Base-by-base conservation (phyloP, 1,139 yeast species). In the Suhomyces wounanorum region DNA sequence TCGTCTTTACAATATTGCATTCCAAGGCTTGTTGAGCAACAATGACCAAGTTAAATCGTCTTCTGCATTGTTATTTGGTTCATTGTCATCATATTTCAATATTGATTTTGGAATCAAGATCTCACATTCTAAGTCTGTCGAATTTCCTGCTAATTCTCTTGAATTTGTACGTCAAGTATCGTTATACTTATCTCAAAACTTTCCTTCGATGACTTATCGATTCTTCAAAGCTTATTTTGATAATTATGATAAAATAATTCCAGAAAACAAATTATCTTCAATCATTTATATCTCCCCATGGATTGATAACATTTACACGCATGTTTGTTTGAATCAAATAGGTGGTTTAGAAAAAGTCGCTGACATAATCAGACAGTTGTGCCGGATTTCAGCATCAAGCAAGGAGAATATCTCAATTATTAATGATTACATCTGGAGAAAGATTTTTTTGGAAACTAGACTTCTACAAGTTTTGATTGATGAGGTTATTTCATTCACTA, bases 111-210 rank as follows among this genome's bases (percentile, higher is more conserved):
- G 89, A 0, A 77, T 83, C 26, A 77, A 80, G 13, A 73, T 83
- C 30, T 75, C 75, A 36, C 79, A 82, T 49, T 82, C 89, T 1
- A 78, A 80, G 14, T 87, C 82, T 40, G 77, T 87, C 14, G 81
- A 85, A n/a, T 84, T 88, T 57, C 96, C 96, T 0, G 79, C 82
- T 40, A 87, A 87, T 60, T 82, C 85, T 40, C 78, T 85, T 7
- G 79, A 83, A 17, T 86, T 86, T 68, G 82, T 88, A 13, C 79
- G 81, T 4, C 69, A 83, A 0, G 72, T 87, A 8, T 83, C 94
- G 3, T 70, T 74, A n/a, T 77, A 79, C 40, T 68, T 89, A 25
- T 80, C 96, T 0, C 57, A 59, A 8, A 68, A 76, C 13, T 79
- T 80, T 51, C 91, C 96, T 0, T 74, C 78, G 16, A 68, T 87